phyloP scores from a whole-genome alignment of 2,329 filamentous ascomycete genomes.

The Diaporthe destruens region DNA sequence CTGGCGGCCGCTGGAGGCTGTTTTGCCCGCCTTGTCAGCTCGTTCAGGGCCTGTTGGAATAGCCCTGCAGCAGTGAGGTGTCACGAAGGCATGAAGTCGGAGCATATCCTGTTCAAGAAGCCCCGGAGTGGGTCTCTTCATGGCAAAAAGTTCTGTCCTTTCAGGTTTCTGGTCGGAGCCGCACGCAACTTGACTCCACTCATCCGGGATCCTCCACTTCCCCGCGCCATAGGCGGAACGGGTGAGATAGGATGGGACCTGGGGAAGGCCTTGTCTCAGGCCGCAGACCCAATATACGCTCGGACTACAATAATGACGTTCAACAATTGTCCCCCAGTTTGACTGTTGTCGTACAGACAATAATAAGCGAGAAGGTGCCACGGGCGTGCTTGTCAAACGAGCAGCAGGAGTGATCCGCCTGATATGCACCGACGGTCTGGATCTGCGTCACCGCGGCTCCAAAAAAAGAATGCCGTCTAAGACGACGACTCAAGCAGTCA shows the following conservation, averaged over 20 bases:
- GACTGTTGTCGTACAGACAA: background rate
- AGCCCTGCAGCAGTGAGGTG: conserved; percentile 7
- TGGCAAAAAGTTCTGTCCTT: background rate
- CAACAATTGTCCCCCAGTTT: background rate
- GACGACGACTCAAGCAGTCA: background rate
- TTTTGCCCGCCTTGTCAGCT: background rate
- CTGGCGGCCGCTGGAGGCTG: background rate
- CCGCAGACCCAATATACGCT: background rate
- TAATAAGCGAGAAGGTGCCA: conserved; percentile 19
- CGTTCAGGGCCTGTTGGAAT: background rate
- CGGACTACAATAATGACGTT: background rate
- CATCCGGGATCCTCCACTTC: conserved; percentile 14
- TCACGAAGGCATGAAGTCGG: conserved; percentile 28
- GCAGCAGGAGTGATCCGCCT: background rate
- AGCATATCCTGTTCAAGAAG: conserved; percentile 28
- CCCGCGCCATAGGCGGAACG: background rate
- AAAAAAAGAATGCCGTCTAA: background rate
- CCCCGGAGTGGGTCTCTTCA: background rate
- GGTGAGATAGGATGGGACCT: conserved; percentile 4
- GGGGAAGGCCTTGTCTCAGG: background rate
- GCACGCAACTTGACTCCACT: background rate
- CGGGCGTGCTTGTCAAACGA: background rate
- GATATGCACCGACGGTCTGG: background rate
- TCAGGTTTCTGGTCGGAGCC: conserved; percentile 12
- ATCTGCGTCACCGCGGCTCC: background rate